A percentile compares a stretch with the other conserved stretches of the same genome.
These are phyloP conservation scores for Xylaria arbuscula DNA, from an alignment of 2,329 filamentous ascomycete genomes.

Conservation along the genomic window DNA sequence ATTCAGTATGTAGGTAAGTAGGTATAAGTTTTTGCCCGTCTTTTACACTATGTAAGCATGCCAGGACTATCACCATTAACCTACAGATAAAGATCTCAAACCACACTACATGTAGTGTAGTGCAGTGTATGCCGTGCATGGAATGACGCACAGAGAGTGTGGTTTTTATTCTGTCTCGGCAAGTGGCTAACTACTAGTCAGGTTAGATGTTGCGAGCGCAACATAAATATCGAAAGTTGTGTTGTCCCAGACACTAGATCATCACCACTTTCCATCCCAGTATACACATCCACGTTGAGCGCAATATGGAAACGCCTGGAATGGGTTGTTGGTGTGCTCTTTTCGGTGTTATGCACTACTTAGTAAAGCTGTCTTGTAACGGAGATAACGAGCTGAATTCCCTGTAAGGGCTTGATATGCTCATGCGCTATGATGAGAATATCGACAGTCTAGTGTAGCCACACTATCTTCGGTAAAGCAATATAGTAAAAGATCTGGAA, in stretches of 20 bases:
- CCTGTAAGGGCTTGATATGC: not conserved
- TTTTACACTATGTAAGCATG: no score
- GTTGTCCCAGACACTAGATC: not conserved
- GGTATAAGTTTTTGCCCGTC: no score
- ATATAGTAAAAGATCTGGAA: not conserved
- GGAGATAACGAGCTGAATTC: not conserved
- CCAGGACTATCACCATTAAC: not conserved
- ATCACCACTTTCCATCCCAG: not conserved
- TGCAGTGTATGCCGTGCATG: not conserved
- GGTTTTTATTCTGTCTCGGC: not conserved
- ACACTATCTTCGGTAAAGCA: not conserved
- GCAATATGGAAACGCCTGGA: not conserved
- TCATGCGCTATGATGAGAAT: not conserved
- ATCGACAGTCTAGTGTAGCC: not conserved
- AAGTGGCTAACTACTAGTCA: not conserved
- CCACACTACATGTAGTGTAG: not conserved
- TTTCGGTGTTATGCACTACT: not conserved
- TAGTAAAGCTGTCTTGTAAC: not conserved
- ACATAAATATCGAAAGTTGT: not conserved
- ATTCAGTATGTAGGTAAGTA: no score
- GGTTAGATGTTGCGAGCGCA: not conserved
- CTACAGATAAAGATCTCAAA: not conserved
- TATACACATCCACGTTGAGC: not conserved
- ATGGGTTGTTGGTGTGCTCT: not conserved
- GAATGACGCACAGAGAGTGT: not conserved